phyloP scores from a whole-genome alignment of 2,329 filamentous ascomycete genomes.

The Fusarium avenaceum region DNA sequence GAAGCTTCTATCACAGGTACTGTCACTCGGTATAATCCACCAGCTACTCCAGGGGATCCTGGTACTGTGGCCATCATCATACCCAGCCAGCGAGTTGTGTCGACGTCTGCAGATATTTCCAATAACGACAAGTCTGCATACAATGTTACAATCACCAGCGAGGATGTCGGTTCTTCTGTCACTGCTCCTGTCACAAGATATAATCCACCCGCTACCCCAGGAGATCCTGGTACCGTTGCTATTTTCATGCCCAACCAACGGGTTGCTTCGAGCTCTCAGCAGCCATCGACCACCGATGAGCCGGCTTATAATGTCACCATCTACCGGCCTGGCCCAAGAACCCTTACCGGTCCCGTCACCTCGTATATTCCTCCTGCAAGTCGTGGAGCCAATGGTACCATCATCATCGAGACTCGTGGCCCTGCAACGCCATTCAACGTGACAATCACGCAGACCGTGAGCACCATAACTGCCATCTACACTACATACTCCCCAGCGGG shows the following conservation, averaged over 20 bases:
- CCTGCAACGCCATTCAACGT: slow-evolving; percentile 19
- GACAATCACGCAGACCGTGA: slow-evolving; percentile 28
- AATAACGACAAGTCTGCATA: not conserved
- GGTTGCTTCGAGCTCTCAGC: slow-evolving; percentile 6
- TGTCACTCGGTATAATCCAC: not conserved
- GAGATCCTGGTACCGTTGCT: slow-evolving; percentile 29
- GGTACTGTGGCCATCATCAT: not conserved
- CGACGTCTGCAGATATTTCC: not conserved
- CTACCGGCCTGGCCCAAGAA: slow-evolving; percentile 22
- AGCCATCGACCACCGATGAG: not conserved
- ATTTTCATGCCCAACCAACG: slow-evolving; percentile 27
- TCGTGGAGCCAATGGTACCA: slow-evolving; percentile 25
- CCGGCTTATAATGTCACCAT: slow-evolving; percentile 27
- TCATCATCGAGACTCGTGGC: slow-evolving; percentile 34
- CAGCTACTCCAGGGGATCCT: not conserved
- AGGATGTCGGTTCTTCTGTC: not conserved
- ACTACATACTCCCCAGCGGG: slow-evolving; percentile 31
- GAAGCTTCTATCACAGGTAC: not conserved
- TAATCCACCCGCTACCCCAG: slow-evolving; percentile 18
- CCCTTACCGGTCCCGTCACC: slow-evolving; percentile 31
- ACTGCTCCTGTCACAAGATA: slow-evolving; percentile 21
- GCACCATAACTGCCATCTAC: slow-evolving; percentile 30
- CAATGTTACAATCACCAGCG: slow-evolving; percentile 23
- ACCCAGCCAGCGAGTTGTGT: not conserved
- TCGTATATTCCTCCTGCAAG: slow-evolving; percentile 25